Base-by-base conservation (phyloP, 2,329 filamentous ascomycete species). In the Orbilia ellipsospora region DNA sequence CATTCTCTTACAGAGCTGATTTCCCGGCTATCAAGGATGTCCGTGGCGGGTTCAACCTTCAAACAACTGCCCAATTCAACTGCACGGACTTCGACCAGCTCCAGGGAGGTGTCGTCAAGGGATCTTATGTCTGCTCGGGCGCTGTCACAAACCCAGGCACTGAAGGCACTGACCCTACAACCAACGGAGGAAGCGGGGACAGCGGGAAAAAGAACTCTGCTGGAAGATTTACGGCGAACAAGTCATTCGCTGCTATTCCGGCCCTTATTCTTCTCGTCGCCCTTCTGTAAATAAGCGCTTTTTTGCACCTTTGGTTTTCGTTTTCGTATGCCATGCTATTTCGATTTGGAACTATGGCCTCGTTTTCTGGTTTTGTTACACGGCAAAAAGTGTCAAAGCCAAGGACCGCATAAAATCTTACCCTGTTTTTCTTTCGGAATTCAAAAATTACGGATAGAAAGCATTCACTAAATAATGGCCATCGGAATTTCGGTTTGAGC, bases 41-140 rank as follows among this genome's bases (percentile, higher is more conserved):
- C 79, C 86, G 87, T 81, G 92, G 92, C 83, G 88, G 88, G 76
- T 91, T 92, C 82, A 89, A 90, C 80, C 84, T 92, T 78, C 85
- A 89, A 80, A 89, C 87, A 78, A 91, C 90, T 63, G 86, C 72
- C 13, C 85, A 90, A 77, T 89, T 92, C 72, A 80, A 82, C 69
- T 88, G 91, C 85, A 81, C 83, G 62, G 87, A 91, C 82, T 82
- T 88, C 52, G 78, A 80, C 16, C 6, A 48, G 40, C 74, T 82
- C 15, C 82, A 83, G 63, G 83, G 82, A 62, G 82, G 84, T 75
- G 82, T 82, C 20, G 69, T 75, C 36, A 75, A 65, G 60, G 72
- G 78, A 73, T 81, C 64, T 42, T 75, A 75, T 56, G 72, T 75
- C 55, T 75, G 72, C 59, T 48, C 54, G 28, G 72, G 72, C 15